Evolutionary conservation across 768 basidiomycete species (phyloP), one percentile per base, ranked within the genome.

Genomic region (Asterophora parasitica): DNA sequence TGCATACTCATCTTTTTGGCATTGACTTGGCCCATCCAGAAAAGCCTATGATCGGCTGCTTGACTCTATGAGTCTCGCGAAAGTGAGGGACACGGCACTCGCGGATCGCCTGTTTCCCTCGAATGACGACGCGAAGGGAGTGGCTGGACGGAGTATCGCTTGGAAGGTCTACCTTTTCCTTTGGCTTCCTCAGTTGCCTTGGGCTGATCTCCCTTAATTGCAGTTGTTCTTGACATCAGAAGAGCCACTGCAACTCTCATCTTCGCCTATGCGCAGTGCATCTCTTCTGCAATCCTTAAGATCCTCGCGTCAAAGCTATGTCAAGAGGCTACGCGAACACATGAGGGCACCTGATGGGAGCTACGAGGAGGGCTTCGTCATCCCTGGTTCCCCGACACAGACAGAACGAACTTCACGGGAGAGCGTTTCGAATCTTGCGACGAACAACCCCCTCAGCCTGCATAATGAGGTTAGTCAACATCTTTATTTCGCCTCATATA

Each of bases 271-370:
- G 26, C 61, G 65, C 4, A 55, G 64, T 36, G 60, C 61, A 20
- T 56, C 64, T 40, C 67, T 73, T 49, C 62, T 71, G 44, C 68
- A 64, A 46, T 69, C 64, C 42, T 65, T 89, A 39, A 73, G 75
- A 12, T 54, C 54, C 4, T 73, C 74, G 27, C 79, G 90, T 34
- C 70, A 70, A 50, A 65, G 70, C 41, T 95, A 85, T 64, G 69
- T 74, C 7, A 62, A 69, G 12, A 64, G 85, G 37, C 64, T 92
- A 23, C 65, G 78, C 42, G 77, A 87, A 54, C 82, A 84, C 59
- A 81, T 92, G 72, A 81, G 76, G 40, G 86, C 92, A 0, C 92
- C 92, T 11, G 92, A 95, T 64, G 91, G 89, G 5, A 83, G 82
- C 44, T 90, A 88, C 61, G 82, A 86, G 52, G 79, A 83, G 31